Conservation (phyloP, 2,329 filamentous ascomycete species). For the Nemania abortiva region DNA sequence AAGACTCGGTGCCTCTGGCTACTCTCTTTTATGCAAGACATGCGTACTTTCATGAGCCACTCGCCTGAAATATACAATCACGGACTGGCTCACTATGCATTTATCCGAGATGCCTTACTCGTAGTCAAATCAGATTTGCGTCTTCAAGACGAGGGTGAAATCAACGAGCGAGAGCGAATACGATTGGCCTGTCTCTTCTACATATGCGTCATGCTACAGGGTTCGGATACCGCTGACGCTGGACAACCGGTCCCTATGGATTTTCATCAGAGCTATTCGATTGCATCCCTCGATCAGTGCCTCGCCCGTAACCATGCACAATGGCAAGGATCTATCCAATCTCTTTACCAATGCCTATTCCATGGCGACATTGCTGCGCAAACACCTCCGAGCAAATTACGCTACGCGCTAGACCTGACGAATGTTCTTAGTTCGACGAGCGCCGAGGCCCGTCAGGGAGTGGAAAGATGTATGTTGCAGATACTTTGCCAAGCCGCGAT, state of each 20-base stretch:
- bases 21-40: slow-evolving; percentile 35
- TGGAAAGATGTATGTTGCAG: slow-evolving; percentile 35
- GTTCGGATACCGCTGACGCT: not conserved
- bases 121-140: slow-evolving; percentile 25
- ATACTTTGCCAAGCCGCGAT: slow-evolving; percentile 32
- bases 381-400: slow-evolving; percentile 20
- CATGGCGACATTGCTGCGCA: slow-evolving; percentile 24
- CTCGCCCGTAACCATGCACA: slow-evolving; percentile 21
- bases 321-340: slow-evolving; percentile 28
- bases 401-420: slow-evolving; percentile 31
- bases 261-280: slow-evolving; percentile 24
- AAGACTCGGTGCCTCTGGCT: slow-evolving; percentile 35
- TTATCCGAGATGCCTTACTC: slow-evolving; percentile 29
- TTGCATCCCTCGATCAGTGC: slow-evolving; percentile 22
- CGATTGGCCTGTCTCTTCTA: slow-evolving; percentile 32
- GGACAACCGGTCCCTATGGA: not conserved
- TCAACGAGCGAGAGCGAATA: slow-evolving; percentile 25
- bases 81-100: slow-evolving; percentile 27
- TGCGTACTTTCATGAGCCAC: slow-evolving; percentile 32
- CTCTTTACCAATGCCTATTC: slow-evolving; percentile 29
- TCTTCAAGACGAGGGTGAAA: not conserved
- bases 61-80: slow-evolving; percentile 28
- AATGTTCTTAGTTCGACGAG: slow-evolving; percentile 31
- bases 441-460: slow-evolving; percentile 18
- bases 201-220: slow-evolving; percentile 32